Evolutionary conservation across 2,329 filamentous ascomycete species (phyloP).

Genomic region (Penicillium verrucosum): DNA sequence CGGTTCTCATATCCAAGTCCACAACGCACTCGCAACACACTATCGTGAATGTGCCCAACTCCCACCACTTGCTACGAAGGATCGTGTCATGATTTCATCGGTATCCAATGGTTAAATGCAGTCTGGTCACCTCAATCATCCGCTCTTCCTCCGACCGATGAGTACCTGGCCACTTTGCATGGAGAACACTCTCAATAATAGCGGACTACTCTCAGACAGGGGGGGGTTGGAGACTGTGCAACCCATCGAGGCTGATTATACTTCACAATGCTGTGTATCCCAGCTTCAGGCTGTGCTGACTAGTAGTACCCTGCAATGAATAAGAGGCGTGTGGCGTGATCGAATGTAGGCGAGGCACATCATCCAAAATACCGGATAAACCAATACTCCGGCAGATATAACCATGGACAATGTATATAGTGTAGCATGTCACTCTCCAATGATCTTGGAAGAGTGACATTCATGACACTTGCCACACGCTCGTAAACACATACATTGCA

Average conservation of each 20-base stretch:
- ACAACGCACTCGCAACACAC: background rate
- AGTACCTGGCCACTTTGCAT: background rate
- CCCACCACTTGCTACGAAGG: background rate
- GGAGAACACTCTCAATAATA: background rate
- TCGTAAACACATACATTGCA: background rate
- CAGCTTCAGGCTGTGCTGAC: background rate
- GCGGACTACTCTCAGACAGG: background rate
- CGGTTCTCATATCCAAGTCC: background rate
- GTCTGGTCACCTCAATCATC: background rate
- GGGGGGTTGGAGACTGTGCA: background rate
- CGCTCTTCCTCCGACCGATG: background rate
- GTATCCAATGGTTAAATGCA: background rate
- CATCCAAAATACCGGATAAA: slow-evolving; percentile 19
- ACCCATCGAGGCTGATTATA: background rate
- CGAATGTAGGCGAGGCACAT: slow-evolving; percentile 16
- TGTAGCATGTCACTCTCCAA: background rate
- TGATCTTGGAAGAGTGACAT: background rate
- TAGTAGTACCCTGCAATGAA: background rate
- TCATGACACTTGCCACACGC: background rate
- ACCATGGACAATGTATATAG: background rate
- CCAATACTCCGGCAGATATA: background rate
- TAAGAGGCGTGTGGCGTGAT: slow-evolving; percentile 22
- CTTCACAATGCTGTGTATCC: background rate
- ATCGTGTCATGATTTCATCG: background rate
- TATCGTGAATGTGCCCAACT: background rate